A percentile compares a stretch with the other conserved stretches of the same genome.
phyloP scores from a whole-genome alignment of 108 stramenopile species.

The Cyclotella kingstonii region DNA sequence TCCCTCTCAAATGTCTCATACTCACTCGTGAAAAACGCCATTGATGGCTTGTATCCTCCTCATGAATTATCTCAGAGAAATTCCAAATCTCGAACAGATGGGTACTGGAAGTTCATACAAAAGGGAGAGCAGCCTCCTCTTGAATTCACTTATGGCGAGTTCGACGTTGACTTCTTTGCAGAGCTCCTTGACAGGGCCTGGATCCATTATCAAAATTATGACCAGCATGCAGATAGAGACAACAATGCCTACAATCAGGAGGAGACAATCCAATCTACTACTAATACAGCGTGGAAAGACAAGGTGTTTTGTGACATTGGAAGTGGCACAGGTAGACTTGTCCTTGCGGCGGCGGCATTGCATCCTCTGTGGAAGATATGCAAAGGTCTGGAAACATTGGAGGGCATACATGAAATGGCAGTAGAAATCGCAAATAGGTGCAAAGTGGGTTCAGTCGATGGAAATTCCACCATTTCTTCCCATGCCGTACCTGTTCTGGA shows the following conservation, averaged over 20 bases:
- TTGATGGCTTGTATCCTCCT: constrained; percentile 63
- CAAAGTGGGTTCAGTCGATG: constrained; percentile 1
- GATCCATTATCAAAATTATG: constrained; percentile 7
- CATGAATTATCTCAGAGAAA: constrained; percentile 53
- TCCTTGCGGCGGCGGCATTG: constrained; percentile 67
- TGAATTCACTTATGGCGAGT: constrained; percentile 79
- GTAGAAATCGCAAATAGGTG: constrained; percentile 38
- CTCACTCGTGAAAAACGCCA: constrained; percentile 33
- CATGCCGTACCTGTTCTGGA: background rate
- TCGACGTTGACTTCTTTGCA: constrained; percentile 72
- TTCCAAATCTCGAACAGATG: constrained; percentile 72
- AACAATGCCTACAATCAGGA: background rate
- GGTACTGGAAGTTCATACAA: constrained; percentile 76
- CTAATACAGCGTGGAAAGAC: constrained; percentile 26
- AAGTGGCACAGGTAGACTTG: constrained; percentile 76
- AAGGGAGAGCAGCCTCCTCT: constrained; percentile 65
- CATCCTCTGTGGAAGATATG: constrained; percentile 66
- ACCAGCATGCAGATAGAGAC: background rate
- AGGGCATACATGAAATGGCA: constrained; percentile 56
- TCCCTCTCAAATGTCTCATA: constrained; percentile 38
- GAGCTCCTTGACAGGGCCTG: constrained; percentile 56
- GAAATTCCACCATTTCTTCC: constrained; percentile 7
- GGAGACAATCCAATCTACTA: too few species aligned
- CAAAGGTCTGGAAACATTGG: constrained; percentile 67
- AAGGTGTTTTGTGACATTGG: constrained; percentile 76